phyloP scores from a whole-genome alignment of 257 asterid genomes.

The Rauvolfia tetraphylla region DNA sequence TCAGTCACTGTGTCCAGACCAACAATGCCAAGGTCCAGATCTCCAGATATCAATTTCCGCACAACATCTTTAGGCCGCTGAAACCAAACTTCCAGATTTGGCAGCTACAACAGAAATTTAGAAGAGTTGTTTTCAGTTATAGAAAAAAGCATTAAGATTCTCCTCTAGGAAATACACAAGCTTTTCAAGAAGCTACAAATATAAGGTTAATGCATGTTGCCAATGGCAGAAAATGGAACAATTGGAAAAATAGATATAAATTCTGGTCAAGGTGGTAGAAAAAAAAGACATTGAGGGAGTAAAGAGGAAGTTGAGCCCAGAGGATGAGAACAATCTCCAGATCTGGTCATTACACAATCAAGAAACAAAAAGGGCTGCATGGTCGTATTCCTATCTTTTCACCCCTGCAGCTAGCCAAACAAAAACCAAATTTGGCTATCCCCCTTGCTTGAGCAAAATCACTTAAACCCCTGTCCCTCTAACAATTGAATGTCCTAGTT shows the following conservation, averaged over 20 bases:
- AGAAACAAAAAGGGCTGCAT: neutral
- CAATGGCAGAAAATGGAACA: neutral
- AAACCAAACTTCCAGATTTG: slow-evolving; percentile 90
- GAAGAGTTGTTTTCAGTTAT: neutral
- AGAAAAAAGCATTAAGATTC: neutral
- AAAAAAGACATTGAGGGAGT: neutral
- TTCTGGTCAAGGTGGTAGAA: neutral
- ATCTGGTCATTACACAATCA: neutral
- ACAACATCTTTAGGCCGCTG: slow-evolving; percentile 98
- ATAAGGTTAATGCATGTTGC: neutral
- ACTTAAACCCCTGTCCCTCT: neutral
- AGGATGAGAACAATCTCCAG: neutral
- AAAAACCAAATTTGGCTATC: neutral
- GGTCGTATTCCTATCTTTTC: neutral
- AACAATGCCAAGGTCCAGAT: slow-evolving; percentile 95
- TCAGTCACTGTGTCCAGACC: slow-evolving; percentile 84
- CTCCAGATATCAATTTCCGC: slow-evolving; percentile 89
- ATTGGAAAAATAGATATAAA: neutral
- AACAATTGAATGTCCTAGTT: neutral
- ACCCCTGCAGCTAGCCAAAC: neutral
- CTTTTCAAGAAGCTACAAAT: neutral
- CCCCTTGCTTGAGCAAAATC: neutral
- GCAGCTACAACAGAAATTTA: slow-evolving; percentile 43
- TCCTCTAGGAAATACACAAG: neutral
- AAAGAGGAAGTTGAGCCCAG: neutral